These are phyloP conservation scores for Xylaria cubensis DNA, from an alignment of 495 filamentous ascomycete species.

Conservation along the genomic window DNA sequence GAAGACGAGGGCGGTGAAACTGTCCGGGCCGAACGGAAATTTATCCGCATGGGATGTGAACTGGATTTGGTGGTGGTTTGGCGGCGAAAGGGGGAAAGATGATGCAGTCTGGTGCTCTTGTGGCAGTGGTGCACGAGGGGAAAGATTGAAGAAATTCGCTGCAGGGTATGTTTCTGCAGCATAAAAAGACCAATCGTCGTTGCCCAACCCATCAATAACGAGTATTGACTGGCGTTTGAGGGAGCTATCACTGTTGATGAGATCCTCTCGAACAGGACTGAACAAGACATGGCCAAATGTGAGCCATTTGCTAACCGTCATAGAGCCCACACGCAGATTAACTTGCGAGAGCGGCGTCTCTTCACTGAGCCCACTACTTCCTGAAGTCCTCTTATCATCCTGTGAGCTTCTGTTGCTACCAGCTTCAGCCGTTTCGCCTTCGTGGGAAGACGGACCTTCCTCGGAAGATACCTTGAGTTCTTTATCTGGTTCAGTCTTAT, in stretches of 20 bases:
- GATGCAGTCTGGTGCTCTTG: slow-evolving; percentile 43
- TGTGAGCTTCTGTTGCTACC: slow-evolving; percentile 12
- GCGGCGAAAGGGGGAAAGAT: slow-evolving; percentile 64
- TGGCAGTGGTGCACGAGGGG: slow-evolving; percentile 55
- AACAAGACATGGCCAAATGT: slow-evolving; percentile 95
- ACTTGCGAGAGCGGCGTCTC: slow-evolving; percentile 71
- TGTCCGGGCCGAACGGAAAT: slow-evolving; percentile 87
- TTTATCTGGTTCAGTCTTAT: slow-evolving; percentile 38
- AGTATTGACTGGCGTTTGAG: slow-evolving; percentile 70
- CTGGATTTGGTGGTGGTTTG: slow-evolving; percentile 86
- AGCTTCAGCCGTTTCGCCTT: slow-evolving; percentile 5
- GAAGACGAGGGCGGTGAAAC: slow-evolving; percentile 84
- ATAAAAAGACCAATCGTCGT: slow-evolving; percentile 98
- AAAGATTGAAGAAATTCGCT: slow-evolving; percentile 85
- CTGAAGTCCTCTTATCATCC: slow-evolving; percentile 50
- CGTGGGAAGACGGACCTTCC: slow-evolving; percentile 48
- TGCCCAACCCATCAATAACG: slow-evolving; percentile 84
- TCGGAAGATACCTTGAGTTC: slow-evolving; percentile 37
- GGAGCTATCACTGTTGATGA: slow-evolving; percentile 57
- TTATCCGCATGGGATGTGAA: slow-evolving; percentile 69
- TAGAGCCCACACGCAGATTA: slow-evolving; percentile 79
- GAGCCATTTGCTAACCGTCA: slow-evolving; percentile 78
- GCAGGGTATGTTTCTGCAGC: slow-evolving; percentile 89
- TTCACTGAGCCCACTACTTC: slow-evolving; percentile 50
- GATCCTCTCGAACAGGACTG: slow-evolving; percentile 84